These are phyloP conservation scores for Tylopilus vinaceipallidus DNA, from an alignment of 768 basidiomycete species.

Conservation along the genomic window DNA sequence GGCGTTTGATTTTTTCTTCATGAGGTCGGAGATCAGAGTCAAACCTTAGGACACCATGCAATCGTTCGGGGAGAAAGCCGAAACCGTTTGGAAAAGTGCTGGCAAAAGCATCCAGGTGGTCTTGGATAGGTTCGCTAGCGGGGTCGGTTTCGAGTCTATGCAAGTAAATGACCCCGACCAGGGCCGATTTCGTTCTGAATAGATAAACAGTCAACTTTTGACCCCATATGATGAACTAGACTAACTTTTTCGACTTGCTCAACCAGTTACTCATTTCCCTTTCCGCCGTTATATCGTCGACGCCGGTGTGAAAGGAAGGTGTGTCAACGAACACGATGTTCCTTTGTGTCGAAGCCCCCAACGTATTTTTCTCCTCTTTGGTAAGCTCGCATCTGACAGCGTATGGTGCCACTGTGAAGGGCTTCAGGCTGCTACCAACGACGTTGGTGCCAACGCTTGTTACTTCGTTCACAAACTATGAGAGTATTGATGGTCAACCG, in stretches of 20 bases:
- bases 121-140: neutral
- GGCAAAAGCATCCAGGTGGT: constrained; percentile 10
- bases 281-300: neutral
- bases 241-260: neutral
- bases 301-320: constrained; percentile 14
- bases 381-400: constrained; percentile 16
- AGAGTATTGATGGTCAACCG: neutral
- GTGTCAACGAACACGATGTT: constrained; percentile 24
- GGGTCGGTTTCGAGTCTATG: constrained; percentile 10
- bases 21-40: rapidly evolving
- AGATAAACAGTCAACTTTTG: neutral
- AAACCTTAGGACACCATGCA: constrained; percentile 12
- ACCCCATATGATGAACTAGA: neutral
- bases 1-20: rapidly evolving
- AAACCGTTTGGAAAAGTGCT: constrained; percentile 3
- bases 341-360: neutral
- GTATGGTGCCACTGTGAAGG: neutral
- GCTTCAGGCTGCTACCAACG: neutral
- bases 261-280: constrained; percentile 7
- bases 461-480: constrained; percentile 9
- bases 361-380: neutral
- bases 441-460: neutral
- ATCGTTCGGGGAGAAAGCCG: neutral
- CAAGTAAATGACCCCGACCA: constrained; percentile 16
- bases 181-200: constrained; percentile 9